These are phyloP conservation scores for Coemansia pectinata DNA, from an alignment of 192 early-diverging fungal species.

Conservation along the genomic window DNA sequence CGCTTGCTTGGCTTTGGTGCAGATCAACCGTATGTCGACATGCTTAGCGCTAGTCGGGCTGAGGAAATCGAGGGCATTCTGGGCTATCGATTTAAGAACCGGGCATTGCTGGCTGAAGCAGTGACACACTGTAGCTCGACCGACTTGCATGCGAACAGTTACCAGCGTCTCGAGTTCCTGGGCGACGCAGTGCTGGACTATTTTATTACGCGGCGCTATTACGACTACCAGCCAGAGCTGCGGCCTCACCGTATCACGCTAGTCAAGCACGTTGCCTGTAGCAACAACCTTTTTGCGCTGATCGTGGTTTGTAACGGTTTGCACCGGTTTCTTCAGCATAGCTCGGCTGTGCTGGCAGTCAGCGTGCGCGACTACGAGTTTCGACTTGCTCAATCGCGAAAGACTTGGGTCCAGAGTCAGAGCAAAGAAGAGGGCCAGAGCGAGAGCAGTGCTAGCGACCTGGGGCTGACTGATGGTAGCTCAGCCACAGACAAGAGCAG, in stretches of 20 bases:
- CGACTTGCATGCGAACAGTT: slow-evolving; percentile 63
- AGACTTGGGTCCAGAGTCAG: slow-evolving; percentile 18
- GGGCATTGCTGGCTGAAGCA: slow-evolving; percentile 69
- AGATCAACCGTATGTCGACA: neutral
- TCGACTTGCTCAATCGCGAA: slow-evolving; percentile 51
- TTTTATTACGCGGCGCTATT: slow-evolving; percentile 73
- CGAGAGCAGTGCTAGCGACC: neutral
- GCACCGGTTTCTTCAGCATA: slow-evolving; percentile 67
- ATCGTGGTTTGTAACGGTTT: slow-evolving; percentile 66
- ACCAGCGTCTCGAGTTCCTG: slow-evolving; percentile 90
- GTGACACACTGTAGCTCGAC: slow-evolving; percentile 81
- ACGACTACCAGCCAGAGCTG: slow-evolving; percentile 63
- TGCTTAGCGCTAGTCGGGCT: neutral
- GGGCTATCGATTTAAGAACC: slow-evolving; percentile 72
- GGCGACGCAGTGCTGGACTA: slow-evolving; percentile 85
- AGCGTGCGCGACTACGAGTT: slow-evolving; percentile 61
- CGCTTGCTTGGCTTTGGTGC: neutral
- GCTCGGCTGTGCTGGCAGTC: slow-evolving; percentile 56
- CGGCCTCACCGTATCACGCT: slow-evolving; percentile 79
- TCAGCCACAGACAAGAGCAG: neutral
- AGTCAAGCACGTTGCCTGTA: slow-evolving; percentile 82
- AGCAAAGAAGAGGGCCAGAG: neutral
- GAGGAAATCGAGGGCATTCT: slow-evolving; percentile 27
- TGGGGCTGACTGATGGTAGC: slow-evolving; percentile 2
- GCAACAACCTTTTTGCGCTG: slow-evolving; percentile 81